Evolutionary conservation across 306 rosid species (phyloP).

Genomic region (Gynostemma pentaphyllum): DNA sequence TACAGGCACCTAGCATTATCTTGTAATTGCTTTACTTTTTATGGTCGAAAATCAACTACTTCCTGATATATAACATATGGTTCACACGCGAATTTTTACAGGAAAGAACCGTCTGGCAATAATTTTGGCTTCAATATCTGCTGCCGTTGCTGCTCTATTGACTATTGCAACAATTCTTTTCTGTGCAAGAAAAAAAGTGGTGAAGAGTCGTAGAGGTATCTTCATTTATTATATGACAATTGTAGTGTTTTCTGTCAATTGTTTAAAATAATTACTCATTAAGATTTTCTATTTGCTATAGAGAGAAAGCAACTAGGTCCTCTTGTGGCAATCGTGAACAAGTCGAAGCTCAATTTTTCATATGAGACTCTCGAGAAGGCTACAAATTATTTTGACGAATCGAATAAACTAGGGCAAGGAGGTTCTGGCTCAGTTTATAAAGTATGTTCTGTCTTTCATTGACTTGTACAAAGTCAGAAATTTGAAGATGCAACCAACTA

Average conservation of each 20-base stretch:
- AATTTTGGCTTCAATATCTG: conserved; percentile 24
- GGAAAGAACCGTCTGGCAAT: conserved; percentile 24
- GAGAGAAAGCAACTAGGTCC: conserved; percentile 51
- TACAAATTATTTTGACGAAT: conserved; percentile 40
- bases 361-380: conserved; percentile 68
- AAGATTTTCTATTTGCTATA: conserved; percentile 12
- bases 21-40: neutral
- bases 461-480: neutral
- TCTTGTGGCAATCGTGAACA: conserved; percentile 29
- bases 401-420: conserved; percentile 70
- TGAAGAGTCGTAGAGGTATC: conserved; percentile 40
- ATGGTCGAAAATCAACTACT: neutral
- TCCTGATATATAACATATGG: neutral
- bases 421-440: conserved; percentile 77
- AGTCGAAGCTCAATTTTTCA: conserved; percentile 43
- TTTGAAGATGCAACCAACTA: neutral
- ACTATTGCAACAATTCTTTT: conserved; percentile 24
- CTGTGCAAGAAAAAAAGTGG: conserved; percentile 30
- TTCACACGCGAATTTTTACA: conserved; percentile 10
- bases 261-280: neutral
- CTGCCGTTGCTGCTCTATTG: conserved; percentile 37
- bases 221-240: neutral
- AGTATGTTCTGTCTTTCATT: conserved; percentile 17
- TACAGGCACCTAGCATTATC: neutral
- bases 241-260: neutral